Evolutionary conservation across 139 green algal genomes (phyloP).

Genomic region (Tetradesmus lagerheimii): DNA sequence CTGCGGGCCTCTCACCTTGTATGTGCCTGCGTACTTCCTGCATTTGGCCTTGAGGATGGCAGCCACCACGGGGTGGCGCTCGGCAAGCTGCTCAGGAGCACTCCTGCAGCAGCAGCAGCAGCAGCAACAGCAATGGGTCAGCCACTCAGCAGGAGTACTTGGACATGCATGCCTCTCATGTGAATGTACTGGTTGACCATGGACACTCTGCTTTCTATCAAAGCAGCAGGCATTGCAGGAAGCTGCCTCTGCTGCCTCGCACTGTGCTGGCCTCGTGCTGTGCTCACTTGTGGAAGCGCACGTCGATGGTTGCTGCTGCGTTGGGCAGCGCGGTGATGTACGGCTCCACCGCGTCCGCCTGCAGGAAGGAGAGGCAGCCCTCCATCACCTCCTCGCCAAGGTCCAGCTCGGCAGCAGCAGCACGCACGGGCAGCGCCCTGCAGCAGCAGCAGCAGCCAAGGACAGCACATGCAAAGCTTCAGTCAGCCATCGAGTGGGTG

Average conservation of each 20-base stretch:
- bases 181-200: no score
- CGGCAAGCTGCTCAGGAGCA: constrained; percentile 47
- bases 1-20: constrained; percentile 30
- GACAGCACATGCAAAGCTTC: background rate
- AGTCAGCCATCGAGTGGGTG: background rate
- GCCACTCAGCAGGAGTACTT: no score
- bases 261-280: background rate
- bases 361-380: constrained; percentile 82
- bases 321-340: constrained; percentile 59
- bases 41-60: constrained; percentile 51
- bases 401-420: constrained; percentile 63
- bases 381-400: constrained; percentile 82
- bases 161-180: background rate
- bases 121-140: background rate
- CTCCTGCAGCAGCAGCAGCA: background rate
- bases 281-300: constrained; percentile 62
- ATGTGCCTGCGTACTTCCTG: constrained; percentile 47
- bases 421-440: constrained; percentile 55
- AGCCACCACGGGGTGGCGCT: constrained; percentile 40
- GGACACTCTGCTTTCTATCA: no score
- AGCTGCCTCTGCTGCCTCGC: background rate
- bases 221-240: background rate
- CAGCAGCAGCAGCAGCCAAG: constrained; percentile 27
- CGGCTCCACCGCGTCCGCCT: constrained; percentile 53
- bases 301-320: constrained; percentile 46